A percentile compares a stretch with the other conserved stretches of the same genome.
phyloP scores from a whole-genome alignment of 2,329 filamentous ascomycete genomes.

The Cadophora luteo-olivacea region DNA sequence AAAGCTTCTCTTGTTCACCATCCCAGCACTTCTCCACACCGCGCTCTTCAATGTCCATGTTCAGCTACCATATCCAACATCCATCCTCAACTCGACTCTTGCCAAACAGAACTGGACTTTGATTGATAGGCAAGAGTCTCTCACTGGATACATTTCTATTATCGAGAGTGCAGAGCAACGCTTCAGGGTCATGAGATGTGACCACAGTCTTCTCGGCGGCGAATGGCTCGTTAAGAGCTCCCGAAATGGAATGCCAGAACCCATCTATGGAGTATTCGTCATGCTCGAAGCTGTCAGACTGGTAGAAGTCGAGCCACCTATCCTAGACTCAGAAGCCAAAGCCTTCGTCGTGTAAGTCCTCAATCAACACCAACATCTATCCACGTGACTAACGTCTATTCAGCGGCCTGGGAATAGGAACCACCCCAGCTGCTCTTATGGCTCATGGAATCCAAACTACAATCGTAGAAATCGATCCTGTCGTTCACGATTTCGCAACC shows the following conservation, averaged over 20 bases:
- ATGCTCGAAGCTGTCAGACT: constrained; percentile 93
- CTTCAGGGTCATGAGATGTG: constrained; percentile 86
- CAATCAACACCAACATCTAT: background rate
- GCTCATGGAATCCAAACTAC: constrained; percentile 90
- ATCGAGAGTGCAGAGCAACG: constrained; percentile 74
- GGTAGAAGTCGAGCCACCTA: constrained; percentile 63
- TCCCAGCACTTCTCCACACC: constrained; percentile 78
- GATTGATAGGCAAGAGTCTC: constrained; percentile 81
- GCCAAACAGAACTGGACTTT: constrained; percentile 72
- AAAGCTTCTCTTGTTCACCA: constrained; percentile 66
- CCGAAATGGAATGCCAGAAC: constrained; percentile 81
- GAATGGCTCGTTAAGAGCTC: constrained; percentile 74
- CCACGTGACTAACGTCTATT: constrained; percentile 35
- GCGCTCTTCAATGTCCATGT: constrained; percentile 77
- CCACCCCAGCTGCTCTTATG: constrained; percentile 85
- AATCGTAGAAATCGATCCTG: constrained; percentile 91
- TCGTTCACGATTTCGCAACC: constrained; percentile 81
- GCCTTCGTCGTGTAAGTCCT: constrained; percentile 81
- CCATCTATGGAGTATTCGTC: constrained; percentile 94
- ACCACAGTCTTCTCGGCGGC: constrained; percentile 92
- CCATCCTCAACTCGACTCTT: constrained; percentile 70
- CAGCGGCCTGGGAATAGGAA: constrained; percentile 90
- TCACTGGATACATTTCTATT: constrained; percentile 92
- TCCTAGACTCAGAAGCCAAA: constrained; percentile 70
- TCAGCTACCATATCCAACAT: constrained; percentile 64